Base-by-base conservation (phyloP, 768 basidiomycete genomes). In the Boletellus emodensis region DNA sequence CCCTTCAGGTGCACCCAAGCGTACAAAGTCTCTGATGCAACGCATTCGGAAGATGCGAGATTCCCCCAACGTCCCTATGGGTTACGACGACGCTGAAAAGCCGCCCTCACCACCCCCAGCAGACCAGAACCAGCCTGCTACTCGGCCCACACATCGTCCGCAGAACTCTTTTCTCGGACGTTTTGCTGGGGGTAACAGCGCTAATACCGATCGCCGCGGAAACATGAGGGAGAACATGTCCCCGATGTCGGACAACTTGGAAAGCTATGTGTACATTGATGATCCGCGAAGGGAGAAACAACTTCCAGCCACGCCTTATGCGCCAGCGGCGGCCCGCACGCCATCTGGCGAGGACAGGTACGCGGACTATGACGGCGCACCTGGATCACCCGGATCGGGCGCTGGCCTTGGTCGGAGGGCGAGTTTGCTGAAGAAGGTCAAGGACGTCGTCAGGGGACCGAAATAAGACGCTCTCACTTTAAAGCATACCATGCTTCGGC, bases 21-120 rank as follows among this genome's bases (percentile, higher is more conserved):
- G 90, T 26, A 81, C 80, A 57, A 90, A 83, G 68, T 90, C 87
- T 13, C 72, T 94, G 55, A 92, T 93, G 80, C 86, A 92, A 40
- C 86, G 90, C 48, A 87, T 94, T 63, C 83, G 87, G 51, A 88
- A 83, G 69, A 91, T 92, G 88, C 83, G 90, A 33, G 90, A 92
- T 60, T 72, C 84, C 9, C 90, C 90, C 10, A 92, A 91, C 54
- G 83, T 91, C 1, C 90, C 90, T 14, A 78, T 87, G n/a, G 69
- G 64, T 24, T 67, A 72, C 33, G 75, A 77, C n/a, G 54, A 57
- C 15, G 64, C 64, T 28, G 67, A 72, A 28, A 75, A 72, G 20
- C 71, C 71, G 7, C 73, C 73, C 10, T 81, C 80, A 1, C 73
- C 77, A 1, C 76, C 73, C 18, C 63, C 68, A 18, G 61, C 65